Percentiles rank a stretch among this genome's conserved stretches.
phyloP scores from a whole-genome alignment of 768 basidiomycete genomes.

The Lentinula guzmanii region DNA sequence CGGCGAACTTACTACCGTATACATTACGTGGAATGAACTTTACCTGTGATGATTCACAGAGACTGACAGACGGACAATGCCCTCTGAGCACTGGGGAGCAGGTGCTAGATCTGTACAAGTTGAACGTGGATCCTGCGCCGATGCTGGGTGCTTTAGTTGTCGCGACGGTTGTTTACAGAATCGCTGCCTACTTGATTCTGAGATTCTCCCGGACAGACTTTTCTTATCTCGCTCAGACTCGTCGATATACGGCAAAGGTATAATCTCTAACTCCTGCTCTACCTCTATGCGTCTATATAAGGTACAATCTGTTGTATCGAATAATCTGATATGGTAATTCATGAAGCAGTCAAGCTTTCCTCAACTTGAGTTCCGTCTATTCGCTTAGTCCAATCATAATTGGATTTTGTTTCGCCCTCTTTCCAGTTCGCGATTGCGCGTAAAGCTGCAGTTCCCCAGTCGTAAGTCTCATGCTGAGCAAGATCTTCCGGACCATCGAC shows the following conservation, averaged over 20 bases:
- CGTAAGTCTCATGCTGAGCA: slow-evolving; percentile 50
- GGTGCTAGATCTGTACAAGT: slow-evolving; percentile 7
- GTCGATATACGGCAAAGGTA: background rate
- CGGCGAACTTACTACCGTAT: slow-evolving; percentile 7
- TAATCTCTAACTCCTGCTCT: background rate
- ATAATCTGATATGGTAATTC: background rate
- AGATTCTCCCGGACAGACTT: background rate
- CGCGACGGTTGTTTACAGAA: slow-evolving; percentile 5
- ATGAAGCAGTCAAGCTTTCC: background rate
- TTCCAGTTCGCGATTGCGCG: slow-evolving; percentile 61
- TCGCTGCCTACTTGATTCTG: slow-evolving; percentile 7
- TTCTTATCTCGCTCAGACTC: background rate
- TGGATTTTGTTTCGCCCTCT: slow-evolving; percentile 17
- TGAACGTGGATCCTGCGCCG: slow-evolving; percentile 4
- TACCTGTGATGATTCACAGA: slow-evolving; percentile 5
- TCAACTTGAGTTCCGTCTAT: slow-evolving; percentile 17
- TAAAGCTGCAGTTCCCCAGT: slow-evolving; percentile 75
- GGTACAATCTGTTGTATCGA: background rate
- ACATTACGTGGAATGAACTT: slow-evolving; percentile 5
- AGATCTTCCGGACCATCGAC: slow-evolving; percentile 64
- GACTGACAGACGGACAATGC: slow-evolving; percentile 3
- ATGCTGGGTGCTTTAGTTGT: slow-evolving; percentile 7
- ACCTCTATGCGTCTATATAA: background rate
- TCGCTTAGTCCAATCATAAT: slow-evolving; percentile 48
- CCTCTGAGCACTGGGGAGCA: slow-evolving; percentile 6